Base-by-base conservation (phyloP, 2,329 filamentous ascomycete species). In the Cytospora piceicola region DNA sequence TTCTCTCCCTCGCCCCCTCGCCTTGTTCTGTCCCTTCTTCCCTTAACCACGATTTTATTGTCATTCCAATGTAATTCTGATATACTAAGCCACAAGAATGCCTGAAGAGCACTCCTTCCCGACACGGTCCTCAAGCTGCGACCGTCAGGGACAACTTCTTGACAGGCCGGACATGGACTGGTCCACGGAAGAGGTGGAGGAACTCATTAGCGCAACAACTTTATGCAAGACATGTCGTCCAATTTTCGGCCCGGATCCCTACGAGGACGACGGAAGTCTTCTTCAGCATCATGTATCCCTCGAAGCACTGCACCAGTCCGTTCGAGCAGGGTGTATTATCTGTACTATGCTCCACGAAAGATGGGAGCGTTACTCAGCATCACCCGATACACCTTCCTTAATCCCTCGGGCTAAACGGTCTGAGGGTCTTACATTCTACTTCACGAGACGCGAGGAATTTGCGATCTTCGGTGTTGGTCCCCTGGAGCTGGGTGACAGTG, bases 321-420 rank as follows among this genome's bases (percentile, higher is more conserved):
- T 29, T 4, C 4, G n/a, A 4, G 22, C 46, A 42, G 58, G 58
- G 36, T 61, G 58, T 20, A 30, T n/a, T 4, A 15, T 61, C 4
- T 61, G 49, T 32, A 39, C 34, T 17, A 61, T 53, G n/a, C 24
- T 61, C 17, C 5, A 61, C n/a, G 32, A 36, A 52, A 36, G 58
- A n/a, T 61, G 30, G 58, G 34, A 49, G 2, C 29, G 30, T 4
- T 61, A 61, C 17, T 61, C 42, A 17, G 22, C 30, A 12, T 17
- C 22, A 7, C 39, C 20, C 8, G 39, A 30, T 11, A 57, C n/a
- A 22, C 22, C 34, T 30, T 20, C 17, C 17, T 24, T n/a, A 11
- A 27, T 24, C 2, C 24, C 15, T 12, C 24, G 17, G 0, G 6
- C 5, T 42, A 7, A 42, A 42, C 15, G 39, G 4, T 20, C 39